These are phyloP conservation scores for Fusarium gaditjirri DNA, from an alignment of 2,329 filamentous ascomycete genomes.

Conservation along the genomic window DNA sequence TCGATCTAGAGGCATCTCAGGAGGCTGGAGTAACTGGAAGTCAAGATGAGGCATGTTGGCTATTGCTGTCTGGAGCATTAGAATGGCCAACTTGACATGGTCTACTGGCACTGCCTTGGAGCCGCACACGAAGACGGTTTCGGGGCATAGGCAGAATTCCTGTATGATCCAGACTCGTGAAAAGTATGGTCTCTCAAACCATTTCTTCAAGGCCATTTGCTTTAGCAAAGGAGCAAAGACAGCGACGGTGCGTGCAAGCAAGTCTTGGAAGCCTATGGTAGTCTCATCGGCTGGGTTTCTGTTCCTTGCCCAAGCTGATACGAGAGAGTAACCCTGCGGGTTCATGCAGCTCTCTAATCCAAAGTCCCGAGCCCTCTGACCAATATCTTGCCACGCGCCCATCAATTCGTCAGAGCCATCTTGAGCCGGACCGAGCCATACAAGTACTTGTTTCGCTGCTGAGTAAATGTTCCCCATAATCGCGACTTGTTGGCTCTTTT, in stretches of 20 bases:
- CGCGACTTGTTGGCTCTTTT: background rate
- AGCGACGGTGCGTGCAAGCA: fast-evolving
- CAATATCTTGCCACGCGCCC: background rate
- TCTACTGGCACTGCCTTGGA: background rate
- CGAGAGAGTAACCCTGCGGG: background rate
- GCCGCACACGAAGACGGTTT: background rate
- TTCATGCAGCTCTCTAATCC: background rate
- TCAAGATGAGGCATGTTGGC: background rate
- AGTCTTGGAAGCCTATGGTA: fast-evolving
- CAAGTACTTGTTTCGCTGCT: background rate
- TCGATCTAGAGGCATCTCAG: background rate
- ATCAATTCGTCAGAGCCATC: background rate
- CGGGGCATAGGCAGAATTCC: background rate
- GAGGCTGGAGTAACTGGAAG: background rate
- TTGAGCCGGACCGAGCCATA: background rate
- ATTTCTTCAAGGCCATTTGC: fast-evolving
- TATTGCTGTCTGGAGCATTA: background rate
- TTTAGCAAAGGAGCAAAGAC: background rate
- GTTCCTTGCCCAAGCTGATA: background rate
- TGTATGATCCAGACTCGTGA: constrained; percentile 4
- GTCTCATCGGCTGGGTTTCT: background rate
- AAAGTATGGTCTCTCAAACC: background rate
- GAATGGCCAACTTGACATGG: background rate
- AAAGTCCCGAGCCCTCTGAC: background rate
- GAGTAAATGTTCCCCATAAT: background rate